Conservation (phyloP, 83 land plant genomes). For the Picea mariana region DNA sequence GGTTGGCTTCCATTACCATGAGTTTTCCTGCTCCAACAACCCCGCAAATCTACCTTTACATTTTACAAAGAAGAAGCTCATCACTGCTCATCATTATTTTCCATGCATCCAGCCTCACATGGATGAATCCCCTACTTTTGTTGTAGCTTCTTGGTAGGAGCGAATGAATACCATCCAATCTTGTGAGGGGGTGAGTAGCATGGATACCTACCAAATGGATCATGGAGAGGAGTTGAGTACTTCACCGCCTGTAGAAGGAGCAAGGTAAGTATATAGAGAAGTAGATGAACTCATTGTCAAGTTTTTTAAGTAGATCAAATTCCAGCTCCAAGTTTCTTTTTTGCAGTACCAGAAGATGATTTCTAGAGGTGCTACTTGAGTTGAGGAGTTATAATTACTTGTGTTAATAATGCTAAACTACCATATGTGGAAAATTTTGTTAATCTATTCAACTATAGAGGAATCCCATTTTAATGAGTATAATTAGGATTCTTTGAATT, state of each 20-base stretch:
- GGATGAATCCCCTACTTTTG: not conserved
- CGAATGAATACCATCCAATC: no score
- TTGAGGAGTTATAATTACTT: not conserved
- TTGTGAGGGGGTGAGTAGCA: not conserved
- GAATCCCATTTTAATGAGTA: no score
- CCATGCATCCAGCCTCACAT: not conserved
- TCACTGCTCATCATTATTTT: not conserved
- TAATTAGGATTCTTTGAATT: no score
- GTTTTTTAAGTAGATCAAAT: constrained; percentile 46
- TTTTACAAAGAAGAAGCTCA: not conserved
- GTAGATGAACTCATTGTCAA: constrained; percentile 56
- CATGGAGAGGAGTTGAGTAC: not conserved
- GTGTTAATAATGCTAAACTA: no score
- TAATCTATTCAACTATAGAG: no score
- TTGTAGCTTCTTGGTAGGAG: not conserved
- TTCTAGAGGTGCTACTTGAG: constrained; percentile 14
- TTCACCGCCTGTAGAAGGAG: not conserved
- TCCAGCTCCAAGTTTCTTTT: constrained; percentile 43
- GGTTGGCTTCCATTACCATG: not conserved
- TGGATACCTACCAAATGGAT: not conserved
- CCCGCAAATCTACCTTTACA: not conserved
- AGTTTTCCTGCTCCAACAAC: constrained; percentile 15
- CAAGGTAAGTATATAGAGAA: constrained; percentile 16
- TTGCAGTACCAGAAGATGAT: constrained; percentile 42
- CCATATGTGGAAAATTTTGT: no score